phyloP scores from a whole-genome alignment of 2,329 filamentous ascomycete genomes.

The Sporothrix sp. region DNA sequence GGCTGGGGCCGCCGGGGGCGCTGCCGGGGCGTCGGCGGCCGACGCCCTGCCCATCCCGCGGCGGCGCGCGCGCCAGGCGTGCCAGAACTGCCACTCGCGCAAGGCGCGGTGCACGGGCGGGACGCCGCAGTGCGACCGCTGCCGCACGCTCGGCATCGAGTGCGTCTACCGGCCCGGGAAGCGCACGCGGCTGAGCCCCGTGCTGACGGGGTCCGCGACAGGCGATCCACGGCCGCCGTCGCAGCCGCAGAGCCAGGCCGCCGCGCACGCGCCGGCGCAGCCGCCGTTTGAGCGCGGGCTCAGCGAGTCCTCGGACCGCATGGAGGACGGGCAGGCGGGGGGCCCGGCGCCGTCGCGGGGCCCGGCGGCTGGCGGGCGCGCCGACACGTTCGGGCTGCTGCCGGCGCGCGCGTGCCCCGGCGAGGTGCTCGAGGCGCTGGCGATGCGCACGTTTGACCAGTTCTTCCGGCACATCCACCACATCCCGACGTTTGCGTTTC shows the following conservation, averaged over 20 bases:
- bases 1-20: neutral
- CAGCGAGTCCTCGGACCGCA: constrained; percentile 19
- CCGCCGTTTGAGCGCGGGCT: constrained; percentile 25
- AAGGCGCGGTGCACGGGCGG: constrained; percentile 52
- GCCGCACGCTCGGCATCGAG: constrained; percentile 42
- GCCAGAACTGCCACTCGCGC: constrained; percentile 47
- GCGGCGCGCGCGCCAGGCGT: constrained; percentile 47
- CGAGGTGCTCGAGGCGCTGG: constrained; percentile 39
- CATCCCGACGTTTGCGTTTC: constrained; percentile 48
- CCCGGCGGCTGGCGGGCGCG: constrained; percentile 1
- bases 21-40: neutral
- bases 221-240: neutral
- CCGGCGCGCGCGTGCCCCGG: constrained; percentile 20
- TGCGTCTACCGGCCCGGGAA: constrained; percentile 46
- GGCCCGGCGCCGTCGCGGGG: constrained; percentile 5
- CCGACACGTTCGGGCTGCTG: too few relatives aligned
- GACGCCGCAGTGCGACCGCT: constrained; percentile 43
- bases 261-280: constrained; percentile 17
- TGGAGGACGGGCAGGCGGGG: neutral
- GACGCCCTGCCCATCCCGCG: constrained; percentile 34
- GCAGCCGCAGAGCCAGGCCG: too few relatives aligned
- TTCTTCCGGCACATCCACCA: constrained; percentile 52
- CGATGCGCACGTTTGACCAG: constrained; percentile 43
- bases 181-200: constrained; percentile 23
- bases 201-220: neutral